phyloP scores from a whole-genome alignment of 2,329 filamentous ascomycete species.

The Botrytis porri region DNA sequence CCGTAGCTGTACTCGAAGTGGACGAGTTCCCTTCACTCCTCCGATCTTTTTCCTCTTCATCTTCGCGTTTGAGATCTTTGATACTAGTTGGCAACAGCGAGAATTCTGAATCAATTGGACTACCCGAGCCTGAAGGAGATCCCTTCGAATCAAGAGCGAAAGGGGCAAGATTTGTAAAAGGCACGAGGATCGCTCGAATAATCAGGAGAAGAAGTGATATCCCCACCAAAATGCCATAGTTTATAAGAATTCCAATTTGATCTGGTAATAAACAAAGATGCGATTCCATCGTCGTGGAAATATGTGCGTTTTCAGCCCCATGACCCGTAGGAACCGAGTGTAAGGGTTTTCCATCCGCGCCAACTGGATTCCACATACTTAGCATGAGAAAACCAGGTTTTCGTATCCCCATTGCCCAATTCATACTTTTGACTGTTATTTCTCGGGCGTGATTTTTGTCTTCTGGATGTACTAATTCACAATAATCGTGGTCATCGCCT shows the following conservation, averaged over 20 bases:
- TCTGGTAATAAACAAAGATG: slow-evolving; percentile 89
- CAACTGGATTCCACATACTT: slow-evolving; percentile 89
- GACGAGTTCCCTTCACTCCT: slow-evolving; percentile 32
- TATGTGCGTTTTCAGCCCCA: slow-evolving; percentile 38
- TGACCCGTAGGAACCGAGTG: slow-evolving; percentile 32
- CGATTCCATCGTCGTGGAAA: slow-evolving; percentile 69
- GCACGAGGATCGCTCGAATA: slow-evolving; percentile 55
- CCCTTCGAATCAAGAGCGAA: slow-evolving; percentile 24
- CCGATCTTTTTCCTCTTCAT: slow-evolving; percentile 19
- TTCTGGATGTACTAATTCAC: slow-evolving; percentile 73
- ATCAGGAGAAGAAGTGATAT: slow-evolving; percentile 50
- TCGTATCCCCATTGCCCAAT: slow-evolving; percentile 93
- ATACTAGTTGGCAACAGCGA: slow-evolving; percentile 30
- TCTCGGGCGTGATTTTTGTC: slow-evolving; percentile 62
- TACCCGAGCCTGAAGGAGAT: slow-evolving; percentile 16
- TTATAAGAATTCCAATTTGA: slow-evolving; percentile 78
- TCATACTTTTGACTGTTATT: slow-evolving; percentile 93
- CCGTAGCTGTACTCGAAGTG: slow-evolving; percentile 32
- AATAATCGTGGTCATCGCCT: slow-evolving; percentile 97
- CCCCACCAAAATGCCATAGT: slow-evolving; percentile 65
- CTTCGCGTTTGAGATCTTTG: slow-evolving; percentile 27
- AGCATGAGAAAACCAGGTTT: slow-evolving; percentile 83
- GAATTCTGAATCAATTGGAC: neutral
- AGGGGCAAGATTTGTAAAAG: slow-evolving; percentile 47
- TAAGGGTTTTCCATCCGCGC: slow-evolving; percentile 52